Conservation (phyloP, 352 stramenopile genomes). For the Phytophthora sp. region DNA sequence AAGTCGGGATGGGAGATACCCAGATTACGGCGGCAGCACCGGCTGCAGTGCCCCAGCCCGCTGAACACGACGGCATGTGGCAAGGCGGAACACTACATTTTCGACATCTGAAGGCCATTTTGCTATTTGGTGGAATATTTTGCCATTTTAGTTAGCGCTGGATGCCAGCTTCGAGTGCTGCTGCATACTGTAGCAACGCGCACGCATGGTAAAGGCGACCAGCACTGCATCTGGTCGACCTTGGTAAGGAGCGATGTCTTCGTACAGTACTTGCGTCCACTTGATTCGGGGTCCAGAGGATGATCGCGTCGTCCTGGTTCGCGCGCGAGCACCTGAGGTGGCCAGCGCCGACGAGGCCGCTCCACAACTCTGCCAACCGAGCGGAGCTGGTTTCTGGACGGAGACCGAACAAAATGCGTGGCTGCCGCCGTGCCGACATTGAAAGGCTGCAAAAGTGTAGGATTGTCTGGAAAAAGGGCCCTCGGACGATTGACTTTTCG, state of each 20-base stretch:
- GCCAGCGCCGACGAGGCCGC: neutral
- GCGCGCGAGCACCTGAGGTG: neutral
- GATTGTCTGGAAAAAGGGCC: conserved; percentile 25
- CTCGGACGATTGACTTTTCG: conserved; percentile 1
- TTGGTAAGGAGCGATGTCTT: too few species aligned
- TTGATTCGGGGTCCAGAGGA: neutral
- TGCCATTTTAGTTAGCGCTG: too few species aligned
- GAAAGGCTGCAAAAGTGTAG: neutral
- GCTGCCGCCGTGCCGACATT: neutral
- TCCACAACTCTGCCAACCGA: neutral
- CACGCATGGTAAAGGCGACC: conserved; percentile 5
- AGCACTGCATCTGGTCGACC: neutral
- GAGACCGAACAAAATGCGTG: conserved; percentile 5
- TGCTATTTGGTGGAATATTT: too few species aligned
- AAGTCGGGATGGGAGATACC: conserved; percentile 3
- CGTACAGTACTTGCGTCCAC: neutral
- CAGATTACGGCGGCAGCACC: too few species aligned
- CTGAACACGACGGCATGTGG: conserved; percentile 15
- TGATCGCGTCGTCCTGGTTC: conserved; percentile 1
- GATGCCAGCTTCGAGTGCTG: too few species aligned
- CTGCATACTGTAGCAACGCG: neutral
- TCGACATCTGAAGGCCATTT: conserved; percentile 1
- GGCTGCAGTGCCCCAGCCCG: conserved; percentile 8
- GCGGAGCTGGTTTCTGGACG: conserved; percentile 12
- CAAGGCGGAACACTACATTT: conserved; percentile 1